Evolutionary conservation across 371 early-diverging fungal species (phyloP).

Genomic region (Amoeboaphelidium protococcarum): DNA sequence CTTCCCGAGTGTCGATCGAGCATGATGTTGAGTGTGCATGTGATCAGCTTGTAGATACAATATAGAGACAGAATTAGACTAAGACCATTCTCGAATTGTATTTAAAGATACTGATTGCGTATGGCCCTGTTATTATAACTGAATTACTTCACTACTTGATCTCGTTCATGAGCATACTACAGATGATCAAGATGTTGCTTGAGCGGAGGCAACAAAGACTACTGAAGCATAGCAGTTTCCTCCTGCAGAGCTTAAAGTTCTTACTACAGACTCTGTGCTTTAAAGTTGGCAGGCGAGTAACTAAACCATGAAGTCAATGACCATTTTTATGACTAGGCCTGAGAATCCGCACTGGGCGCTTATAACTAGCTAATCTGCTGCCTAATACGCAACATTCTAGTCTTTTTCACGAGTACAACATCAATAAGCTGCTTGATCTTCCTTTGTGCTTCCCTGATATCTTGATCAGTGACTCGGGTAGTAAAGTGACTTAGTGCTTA

Average conservation of each 20-base stretch:
- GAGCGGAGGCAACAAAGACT: no score
- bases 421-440: neutral
- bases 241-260: slow-evolving; percentile 34
- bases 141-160: no score
- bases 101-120: no score
- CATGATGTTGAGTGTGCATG: slow-evolving; percentile 45
- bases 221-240: no score
- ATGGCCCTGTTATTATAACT: no score
- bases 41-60: slow-evolving; percentile 56
- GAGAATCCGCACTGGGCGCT: no score
- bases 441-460: neutral
- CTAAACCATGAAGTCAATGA: no score
- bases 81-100: slow-evolving; percentile 39
- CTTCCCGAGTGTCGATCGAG: slow-evolving; percentile 37
- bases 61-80: slow-evolving; percentile 57
- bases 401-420: neutral
- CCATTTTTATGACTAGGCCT: no score
- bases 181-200: no score
- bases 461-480: slow-evolving; percentile 7
- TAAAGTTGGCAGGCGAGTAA: no score
- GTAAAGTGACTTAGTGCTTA: slow-evolving; percentile 34
- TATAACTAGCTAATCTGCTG: no score
- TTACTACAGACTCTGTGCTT: slow-evolving; percentile 9
- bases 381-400: neutral
- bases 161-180: no score